Base-by-base conservation (phyloP, 805 yeast genomes). In the Kregervanrija pseudodelftensis region DNA sequence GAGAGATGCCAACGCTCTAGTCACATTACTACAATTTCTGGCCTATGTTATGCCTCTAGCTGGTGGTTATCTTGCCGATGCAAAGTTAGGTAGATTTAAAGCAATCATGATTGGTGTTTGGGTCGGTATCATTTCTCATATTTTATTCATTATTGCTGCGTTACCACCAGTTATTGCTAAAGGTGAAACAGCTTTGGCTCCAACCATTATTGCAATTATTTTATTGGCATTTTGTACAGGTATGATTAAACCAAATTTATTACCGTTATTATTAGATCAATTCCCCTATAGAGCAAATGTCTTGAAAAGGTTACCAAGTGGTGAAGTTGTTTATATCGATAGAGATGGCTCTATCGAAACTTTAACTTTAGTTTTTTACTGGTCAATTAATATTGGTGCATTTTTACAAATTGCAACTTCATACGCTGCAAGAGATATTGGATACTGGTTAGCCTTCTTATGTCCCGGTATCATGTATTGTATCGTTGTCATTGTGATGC, bases 311-410 rank as follows among this genome's bases (percentile, higher is more conserved):
- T 66, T 75, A 41, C 77, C 79, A 51, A 58, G 69, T 28, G 95
- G 95, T 46, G 80, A 79, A 57, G 71, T 73, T 40, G 90, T 84
- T 33, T 77, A 83, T 53, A 63, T 73, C 38, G 76, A 72, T 52
- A 66, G 74, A 44, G 69, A 67, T 54, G 62, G 68, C 44, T 58
- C 74, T 4, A 57, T 72, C 46, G 67, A 65, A 51, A 55, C 59
- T 35, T 52, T 67, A 49, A 55, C 73, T 16, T 63, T 74, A 56
- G 63, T 70, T 38, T 76, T 74, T 58, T 76, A 76, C 60, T 74
- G 79, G 77, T 62, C 75, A 42, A 76, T 77, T 51, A 77, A 74
- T 54, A 64, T 74, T 48, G 81, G 80, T 49, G 74, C 78, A 8
- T 74, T 76, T 60, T 66, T 74, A 53, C 73, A 68, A 53, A 61